phyloP scores from a whole-genome alignment of 352 stramenopile genomes.

The Pythium phragmiticola region DNA sequence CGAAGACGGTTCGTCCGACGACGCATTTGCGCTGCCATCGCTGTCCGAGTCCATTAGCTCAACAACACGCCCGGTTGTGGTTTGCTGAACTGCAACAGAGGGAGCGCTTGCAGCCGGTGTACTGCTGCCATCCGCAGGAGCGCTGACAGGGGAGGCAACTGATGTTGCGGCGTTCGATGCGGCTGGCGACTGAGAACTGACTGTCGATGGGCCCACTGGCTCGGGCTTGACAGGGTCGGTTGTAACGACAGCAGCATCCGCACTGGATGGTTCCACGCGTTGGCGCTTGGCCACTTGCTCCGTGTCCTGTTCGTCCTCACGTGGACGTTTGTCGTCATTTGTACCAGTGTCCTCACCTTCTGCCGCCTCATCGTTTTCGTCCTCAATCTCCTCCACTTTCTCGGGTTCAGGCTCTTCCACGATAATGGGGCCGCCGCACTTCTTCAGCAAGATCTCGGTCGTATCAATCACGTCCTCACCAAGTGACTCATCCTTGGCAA shows the following conservation, averaged over 20 bases:
- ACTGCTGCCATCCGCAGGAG: neutral
- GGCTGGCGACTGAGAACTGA: neutral
- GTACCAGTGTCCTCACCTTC: neutral
- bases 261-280: conserved; percentile 2
- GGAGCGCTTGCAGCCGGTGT: neutral
- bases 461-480: conserved; percentile 51
- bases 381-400: conserved; percentile 38
- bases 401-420: conserved; percentile 27
- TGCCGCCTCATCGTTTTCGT: conserved; percentile 16
- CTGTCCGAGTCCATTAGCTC: conserved; percentile 11
- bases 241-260: neutral
- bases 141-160: neutral
- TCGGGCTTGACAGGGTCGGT: conserved; percentile 14
- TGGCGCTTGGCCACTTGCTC: conserved; percentile 12
- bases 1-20: conserved; percentile 8
- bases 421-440: conserved; percentile 48
- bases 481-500: conserved; percentile 58
- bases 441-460: conserved; percentile 53
- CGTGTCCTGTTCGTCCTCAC: conserved; percentile 9
- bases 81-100: neutral
- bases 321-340: conserved; percentile 11
- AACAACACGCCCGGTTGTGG: neutral
- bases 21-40: neutral
- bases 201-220: neutral
- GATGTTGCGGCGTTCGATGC: neutral